Base-by-base conservation (phyloP, 1,284 basidiomycete species). In the Marasmius oreades region DNA sequence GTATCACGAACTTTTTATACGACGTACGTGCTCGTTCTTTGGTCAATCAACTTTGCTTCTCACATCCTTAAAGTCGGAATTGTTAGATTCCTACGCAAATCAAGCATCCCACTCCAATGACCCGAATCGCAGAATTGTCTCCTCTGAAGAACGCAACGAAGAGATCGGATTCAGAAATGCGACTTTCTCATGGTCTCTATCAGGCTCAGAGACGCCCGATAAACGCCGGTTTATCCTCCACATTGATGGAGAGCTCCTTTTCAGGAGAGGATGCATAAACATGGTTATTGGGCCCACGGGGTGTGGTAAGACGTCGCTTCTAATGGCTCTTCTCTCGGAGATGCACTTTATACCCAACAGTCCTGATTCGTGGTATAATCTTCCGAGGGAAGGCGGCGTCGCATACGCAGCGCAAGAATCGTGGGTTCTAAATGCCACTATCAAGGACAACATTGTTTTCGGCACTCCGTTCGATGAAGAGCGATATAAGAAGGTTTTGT, bases 401-500 rank as follows among this genome's bases (percentile, higher is more conserved):
- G 84, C 86, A 0, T 92, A 88, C 66, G 87, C 86, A 5, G 86
- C 88, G 1, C 90, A 93, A 65, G 88, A 92, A 67, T 84, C 86
- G 2, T 93, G 89, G 89, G 85, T 88, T 5, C 79, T 80, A 63
- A 86, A 84, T 62, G 72, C 74, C 55, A 75, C 69, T 3, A 75
- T 74, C 59, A 69, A 73, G 64, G 86, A 92, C 50, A 97, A 96
- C 64, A 94, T 97, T 59, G 62, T 94, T 24, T 96, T 96, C 69
- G 88, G 90, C 33, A 73, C 87, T 4, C 82, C 86, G 0, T 92
- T 80, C 61, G 80, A 90, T 59, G 81, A 86, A 65, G 77, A 78
- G 39, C 81, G 93, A 1, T 95, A 95, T 66, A 77, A 84, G 56
- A 81, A 81, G 61, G 86, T 85, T 51, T 62, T 84, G 14, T 65